Evolutionary conservation across 1,284 basidiomycete species (phyloP).

Genomic region (Caloboletus firmus): DNA sequence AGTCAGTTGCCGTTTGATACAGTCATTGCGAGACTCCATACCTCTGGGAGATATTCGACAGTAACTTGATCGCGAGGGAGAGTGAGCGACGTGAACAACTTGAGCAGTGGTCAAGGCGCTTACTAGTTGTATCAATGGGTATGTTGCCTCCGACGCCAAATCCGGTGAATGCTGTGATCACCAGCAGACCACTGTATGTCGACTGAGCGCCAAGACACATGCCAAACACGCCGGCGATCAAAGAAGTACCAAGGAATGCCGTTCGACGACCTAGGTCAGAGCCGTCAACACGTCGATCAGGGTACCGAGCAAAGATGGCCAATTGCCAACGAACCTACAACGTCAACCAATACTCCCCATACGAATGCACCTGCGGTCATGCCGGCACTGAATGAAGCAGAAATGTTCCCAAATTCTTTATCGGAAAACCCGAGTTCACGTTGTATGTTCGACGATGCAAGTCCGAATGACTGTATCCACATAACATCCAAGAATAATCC

Average conservation of each 20-base stretch:
- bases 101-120: background rate
- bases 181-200: slow-evolving; percentile 14
- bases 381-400: background rate
- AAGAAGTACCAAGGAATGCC: slow-evolving; percentile 16
- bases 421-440: slow-evolving; percentile 21
- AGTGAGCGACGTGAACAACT: background rate
- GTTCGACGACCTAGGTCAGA: slow-evolving; percentile 14
- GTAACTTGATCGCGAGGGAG: slow-evolving; percentile 4
- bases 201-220: slow-evolving; percentile 13
- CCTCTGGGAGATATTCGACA: slow-evolving; percentile 18
- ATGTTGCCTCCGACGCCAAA: slow-evolving; percentile 21
- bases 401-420: slow-evolving; percentile 15
- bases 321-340: slow-evolving; percentile 14
- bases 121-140: slow-evolving; percentile 20
- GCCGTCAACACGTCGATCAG: background rate
- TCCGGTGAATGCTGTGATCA: slow-evolving; percentile 11
- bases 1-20: background rate
- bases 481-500: slow-evolving; percentile 13
- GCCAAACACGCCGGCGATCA: slow-evolving; percentile 18
- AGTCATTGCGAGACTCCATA: background rate
- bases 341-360: slow-evolving; percentile 19
- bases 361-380: slow-evolving; percentile 9
- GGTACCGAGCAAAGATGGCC: no score
- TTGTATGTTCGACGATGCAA: slow-evolving; percentile 8
- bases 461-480: slow-evolving; percentile 7